Conservation (phyloP, 495 filamentous ascomycete species). For the Cetradonia linearis region DNA sequence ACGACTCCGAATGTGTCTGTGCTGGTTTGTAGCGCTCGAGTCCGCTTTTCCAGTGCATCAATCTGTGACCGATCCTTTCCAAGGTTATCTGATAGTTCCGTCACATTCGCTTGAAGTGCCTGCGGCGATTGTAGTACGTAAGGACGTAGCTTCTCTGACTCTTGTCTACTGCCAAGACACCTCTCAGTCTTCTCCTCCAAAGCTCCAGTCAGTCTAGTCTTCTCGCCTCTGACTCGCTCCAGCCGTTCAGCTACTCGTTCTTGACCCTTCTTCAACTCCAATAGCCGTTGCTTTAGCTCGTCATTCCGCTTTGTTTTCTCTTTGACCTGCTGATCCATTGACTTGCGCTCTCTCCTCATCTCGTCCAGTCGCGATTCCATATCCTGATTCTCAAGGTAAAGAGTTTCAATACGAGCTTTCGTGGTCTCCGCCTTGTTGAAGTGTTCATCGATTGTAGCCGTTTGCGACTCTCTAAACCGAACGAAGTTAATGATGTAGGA, state of each 20-base stretch:
- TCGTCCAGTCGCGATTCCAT: constrained; percentile 70
- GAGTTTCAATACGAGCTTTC: constrained; percentile 75
- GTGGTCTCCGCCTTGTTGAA: constrained; percentile 80
- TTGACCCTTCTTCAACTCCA: constrained; percentile 68
- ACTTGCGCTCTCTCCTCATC: constrained; percentile 63
- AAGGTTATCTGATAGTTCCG: constrained; percentile 68
- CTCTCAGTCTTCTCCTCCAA: constrained; percentile 72
- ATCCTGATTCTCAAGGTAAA: constrained; percentile 76
- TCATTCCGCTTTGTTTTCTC: constrained; percentile 78
- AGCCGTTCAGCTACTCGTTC: constrained; percentile 67
- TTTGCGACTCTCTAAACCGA: constrained; percentile 86
- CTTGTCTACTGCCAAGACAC: constrained; percentile 51
- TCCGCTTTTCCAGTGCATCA: constrained; percentile 74
- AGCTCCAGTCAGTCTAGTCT: constrained; percentile 54
- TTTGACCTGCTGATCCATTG: constrained; percentile 65
- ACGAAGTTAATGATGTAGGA: constrained; percentile 98
- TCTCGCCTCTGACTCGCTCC: constrained; percentile 64
- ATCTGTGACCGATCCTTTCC: constrained; percentile 68
- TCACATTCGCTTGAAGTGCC: constrained; percentile 68
- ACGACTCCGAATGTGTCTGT: constrained; percentile 81
- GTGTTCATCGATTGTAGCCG: constrained; percentile 74
- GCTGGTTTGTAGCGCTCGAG: constrained; percentile 82
- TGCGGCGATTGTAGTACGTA: constrained; percentile 84
- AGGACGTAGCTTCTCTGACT: constrained; percentile 76
- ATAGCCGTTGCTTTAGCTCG: constrained; percentile 66